Conservation (phyloP, 306 rosid species). For the Cucurbita maxima region DNA sequence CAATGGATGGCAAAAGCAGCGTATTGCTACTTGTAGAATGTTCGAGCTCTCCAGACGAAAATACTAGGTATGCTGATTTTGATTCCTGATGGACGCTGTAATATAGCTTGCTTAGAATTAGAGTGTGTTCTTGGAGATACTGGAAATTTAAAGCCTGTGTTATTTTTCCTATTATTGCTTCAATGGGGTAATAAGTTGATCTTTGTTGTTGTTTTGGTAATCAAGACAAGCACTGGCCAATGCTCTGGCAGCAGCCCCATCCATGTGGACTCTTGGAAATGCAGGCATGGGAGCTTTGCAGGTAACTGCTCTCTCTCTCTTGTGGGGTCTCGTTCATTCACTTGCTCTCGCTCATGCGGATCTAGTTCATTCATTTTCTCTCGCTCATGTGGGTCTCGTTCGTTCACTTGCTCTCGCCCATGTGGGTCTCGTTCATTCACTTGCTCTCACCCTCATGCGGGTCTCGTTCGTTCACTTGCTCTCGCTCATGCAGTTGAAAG, state of each 20-base stretch:
- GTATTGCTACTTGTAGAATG: constrained; percentile 73
- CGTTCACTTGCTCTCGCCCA: too few relatives aligned
- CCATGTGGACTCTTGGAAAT: constrained; percentile 95
- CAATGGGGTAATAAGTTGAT: background rate
- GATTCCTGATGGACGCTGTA: background rate
- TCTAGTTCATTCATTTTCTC: too few relatives aligned
- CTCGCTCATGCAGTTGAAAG: too few relatives aligned
- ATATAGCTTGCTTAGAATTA: background rate
- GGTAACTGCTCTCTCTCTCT: constrained; percentile 18
- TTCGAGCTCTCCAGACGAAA: constrained; percentile 79
- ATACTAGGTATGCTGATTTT: constrained; percentile 43
- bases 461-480: too few relatives aligned
- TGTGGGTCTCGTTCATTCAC: too few relatives aligned
- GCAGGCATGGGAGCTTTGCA: constrained; percentile 98
- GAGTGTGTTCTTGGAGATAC: background rate
- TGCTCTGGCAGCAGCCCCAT: constrained; percentile 85
- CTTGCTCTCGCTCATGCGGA: background rate
- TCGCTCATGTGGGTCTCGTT: too few relatives aligned
- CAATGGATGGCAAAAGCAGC: constrained; percentile 90
- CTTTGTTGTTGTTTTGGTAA: background rate
- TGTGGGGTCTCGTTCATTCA: background rate
- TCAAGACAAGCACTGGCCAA: constrained; percentile 68
- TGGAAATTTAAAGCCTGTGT: background rate
- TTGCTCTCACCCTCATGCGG: too few relatives aligned
- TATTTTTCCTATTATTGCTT: background rate